Conservation (phyloP, 129 eudicot species). For the Helichrysum umbraculigerum region DNA sequence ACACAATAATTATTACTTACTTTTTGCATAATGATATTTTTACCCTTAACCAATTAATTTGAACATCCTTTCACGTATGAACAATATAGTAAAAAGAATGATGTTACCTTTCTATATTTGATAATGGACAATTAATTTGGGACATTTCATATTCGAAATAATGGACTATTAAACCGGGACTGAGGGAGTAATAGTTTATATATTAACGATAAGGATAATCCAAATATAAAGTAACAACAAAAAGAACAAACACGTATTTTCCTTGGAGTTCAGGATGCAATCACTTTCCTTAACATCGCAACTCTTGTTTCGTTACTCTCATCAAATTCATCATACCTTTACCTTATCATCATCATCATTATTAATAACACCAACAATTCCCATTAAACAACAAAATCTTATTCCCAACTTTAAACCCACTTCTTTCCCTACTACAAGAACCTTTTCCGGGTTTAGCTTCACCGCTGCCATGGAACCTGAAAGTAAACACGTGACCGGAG, state of each 20-base stretch:
- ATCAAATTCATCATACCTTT: no score
- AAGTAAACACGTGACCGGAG: conserved; percentile 47
- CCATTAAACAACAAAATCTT: background rate
- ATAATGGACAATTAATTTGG: no score
- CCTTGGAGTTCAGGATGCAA: background rate
- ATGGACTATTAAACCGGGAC: no score
- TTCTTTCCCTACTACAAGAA: background rate
- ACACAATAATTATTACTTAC: no score
- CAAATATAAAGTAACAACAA: background rate
- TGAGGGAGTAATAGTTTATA: no score
- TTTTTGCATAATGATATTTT: no score
- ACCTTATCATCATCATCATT: background rate
- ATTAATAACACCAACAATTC: background rate
- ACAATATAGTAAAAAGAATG: no score
- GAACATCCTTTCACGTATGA: no score
- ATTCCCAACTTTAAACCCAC: background rate
- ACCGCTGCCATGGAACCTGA: background rate
- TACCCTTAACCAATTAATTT: no score
- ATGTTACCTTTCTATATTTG: no score
- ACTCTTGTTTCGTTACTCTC: background rate
- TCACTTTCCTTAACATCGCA: background rate
- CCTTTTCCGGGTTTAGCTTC: background rate
- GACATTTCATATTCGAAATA: no score
- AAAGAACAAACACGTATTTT: background rate
- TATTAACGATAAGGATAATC: no score